These are phyloP conservation scores for Wickerhamiella cacticola DNA, from an alignment of 805 yeast genomes.

Conservation along the genomic window DNA sequence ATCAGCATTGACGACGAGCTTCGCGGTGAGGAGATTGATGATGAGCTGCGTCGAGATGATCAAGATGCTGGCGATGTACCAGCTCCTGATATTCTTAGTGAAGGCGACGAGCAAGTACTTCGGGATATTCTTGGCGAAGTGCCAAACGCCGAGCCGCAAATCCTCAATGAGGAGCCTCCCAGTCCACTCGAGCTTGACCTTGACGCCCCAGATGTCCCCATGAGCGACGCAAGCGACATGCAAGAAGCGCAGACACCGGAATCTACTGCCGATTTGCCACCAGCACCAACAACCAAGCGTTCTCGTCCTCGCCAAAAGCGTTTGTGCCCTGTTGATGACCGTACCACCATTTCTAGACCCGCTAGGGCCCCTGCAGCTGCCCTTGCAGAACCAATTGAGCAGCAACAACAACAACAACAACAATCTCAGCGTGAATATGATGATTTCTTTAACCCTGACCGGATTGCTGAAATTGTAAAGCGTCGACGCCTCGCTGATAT, in stretches of 20 bases:
- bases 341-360: background rate
- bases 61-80: background rate
- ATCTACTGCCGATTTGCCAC: background rate
- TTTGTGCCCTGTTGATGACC: conserved; percentile 8
- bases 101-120: conserved; percentile 7
- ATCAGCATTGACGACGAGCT: conserved; percentile 9
- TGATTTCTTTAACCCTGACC: conserved; percentile 9
- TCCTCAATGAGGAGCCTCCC: background rate
- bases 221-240: background rate
- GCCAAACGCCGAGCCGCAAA: background rate
- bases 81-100: background rate
- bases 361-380: conserved; percentile 4
- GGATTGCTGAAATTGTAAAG: conserved; percentile 5
- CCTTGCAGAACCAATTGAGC: background rate
- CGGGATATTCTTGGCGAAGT: conserved; percentile 7
- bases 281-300: background rate
- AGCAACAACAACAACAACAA: no score
- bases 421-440: background rate
- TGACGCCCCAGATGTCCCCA: background rate
- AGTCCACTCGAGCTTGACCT: background rate
- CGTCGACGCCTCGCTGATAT: conserved; percentile 7
- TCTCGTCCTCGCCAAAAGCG: conserved; percentile 1
- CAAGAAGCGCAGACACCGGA: conserved; percentile 4
- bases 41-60: conserved; percentile 5
- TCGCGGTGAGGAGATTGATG: conserved; percentile 8